phyloP scores from a whole-genome alignment of 2,329 filamentous ascomycete species.

The Pseudogymnoascus sp. region DNA sequence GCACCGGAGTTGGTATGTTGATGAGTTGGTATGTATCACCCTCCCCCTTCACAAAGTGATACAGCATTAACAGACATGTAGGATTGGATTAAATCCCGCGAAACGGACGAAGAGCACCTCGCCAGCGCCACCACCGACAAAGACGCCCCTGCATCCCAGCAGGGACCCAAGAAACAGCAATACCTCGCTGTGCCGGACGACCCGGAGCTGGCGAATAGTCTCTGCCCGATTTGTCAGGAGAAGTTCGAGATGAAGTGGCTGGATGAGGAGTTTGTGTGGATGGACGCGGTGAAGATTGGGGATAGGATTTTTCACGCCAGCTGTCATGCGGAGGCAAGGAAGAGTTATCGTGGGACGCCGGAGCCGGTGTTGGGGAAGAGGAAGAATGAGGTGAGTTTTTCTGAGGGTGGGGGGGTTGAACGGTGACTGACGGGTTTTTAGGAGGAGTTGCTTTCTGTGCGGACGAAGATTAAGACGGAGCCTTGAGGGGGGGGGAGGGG shows the following conservation, averaged over 20 bases:
- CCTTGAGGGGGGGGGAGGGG: not conserved
- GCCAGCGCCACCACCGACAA: conserved; percentile 28
- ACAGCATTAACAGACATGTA: conserved; percentile 31
- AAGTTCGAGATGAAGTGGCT: conserved; percentile 89
- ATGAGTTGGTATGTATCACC: conserved; percentile 59
- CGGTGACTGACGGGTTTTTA: conserved; percentile 12
- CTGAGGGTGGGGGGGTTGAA: no score
- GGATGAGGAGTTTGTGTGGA: conserved; percentile 94
- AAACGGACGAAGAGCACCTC: conserved; percentile 62
- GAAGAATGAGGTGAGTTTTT: conserved; percentile 56
- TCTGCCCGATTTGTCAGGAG: conserved; percentile 93
- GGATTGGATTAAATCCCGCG: conserved; percentile 86
- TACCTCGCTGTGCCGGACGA: conserved; percentile 83
- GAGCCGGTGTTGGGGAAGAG: conserved; percentile 63
- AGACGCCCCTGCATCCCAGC: conserved; percentile 31
- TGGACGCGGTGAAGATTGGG: conserved; percentile 73
- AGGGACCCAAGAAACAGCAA: conserved; percentile 41
- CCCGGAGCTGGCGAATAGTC: conserved; percentile 60
- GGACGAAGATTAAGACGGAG: conserved; percentile 26
- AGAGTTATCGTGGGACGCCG: conserved; percentile 47
- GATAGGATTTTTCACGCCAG: conserved; percentile 80
- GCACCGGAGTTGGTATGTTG: conserved; percentile 90
- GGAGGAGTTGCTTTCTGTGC: conserved; percentile 23
- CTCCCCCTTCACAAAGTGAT: not conserved
- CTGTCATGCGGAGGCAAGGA: conserved; percentile 75